Evolutionary conservation across 306 rosid species (phyloP).

Genomic region (Medicago lupulina): DNA sequence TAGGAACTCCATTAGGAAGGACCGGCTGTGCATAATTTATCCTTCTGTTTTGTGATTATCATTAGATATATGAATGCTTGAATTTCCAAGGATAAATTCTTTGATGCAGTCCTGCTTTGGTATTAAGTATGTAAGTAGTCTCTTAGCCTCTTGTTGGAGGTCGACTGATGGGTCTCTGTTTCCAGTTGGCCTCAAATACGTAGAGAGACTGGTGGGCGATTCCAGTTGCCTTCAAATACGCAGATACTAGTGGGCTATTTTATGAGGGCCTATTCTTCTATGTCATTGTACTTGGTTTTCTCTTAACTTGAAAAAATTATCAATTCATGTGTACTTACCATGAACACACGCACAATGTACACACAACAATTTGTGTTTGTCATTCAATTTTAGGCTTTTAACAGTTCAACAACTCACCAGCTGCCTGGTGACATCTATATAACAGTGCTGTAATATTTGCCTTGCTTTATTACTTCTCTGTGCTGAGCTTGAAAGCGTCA

Average conservation of each 20-base stretch:
- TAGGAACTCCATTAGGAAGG: background rate
- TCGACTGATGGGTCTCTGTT: conserved; percentile 20
- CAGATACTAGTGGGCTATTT: too few relatives aligned
- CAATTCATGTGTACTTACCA: background rate
- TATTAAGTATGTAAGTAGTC: background rate
- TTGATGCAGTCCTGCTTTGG: conserved; percentile 14
- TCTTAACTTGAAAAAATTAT: background rate
- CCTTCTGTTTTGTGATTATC: conserved; percentile 37
- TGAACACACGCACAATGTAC: background rate
- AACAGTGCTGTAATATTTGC: background rate
- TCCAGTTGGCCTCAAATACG: background rate
- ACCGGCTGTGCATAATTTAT: background rate
- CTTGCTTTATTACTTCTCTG: conserved; percentile 19
- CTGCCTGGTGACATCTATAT: conserved; percentile 19
- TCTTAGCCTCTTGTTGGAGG: conserved; percentile 3
- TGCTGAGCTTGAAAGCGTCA: conserved; percentile 34
- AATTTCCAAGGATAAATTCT: conserved; percentile 23
- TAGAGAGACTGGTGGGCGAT: background rate
- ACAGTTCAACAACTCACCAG: background rate
- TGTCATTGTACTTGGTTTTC: background rate
- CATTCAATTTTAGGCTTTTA: conserved; percentile 1
- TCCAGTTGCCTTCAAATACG: too few relatives aligned
- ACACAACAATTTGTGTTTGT: conserved; percentile 4
- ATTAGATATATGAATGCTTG: conserved; percentile 19
- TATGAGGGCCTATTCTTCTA: background rate